phyloP scores from a whole-genome alignment of 208 protist species.

The Leishmania guyanensis region DNA sequence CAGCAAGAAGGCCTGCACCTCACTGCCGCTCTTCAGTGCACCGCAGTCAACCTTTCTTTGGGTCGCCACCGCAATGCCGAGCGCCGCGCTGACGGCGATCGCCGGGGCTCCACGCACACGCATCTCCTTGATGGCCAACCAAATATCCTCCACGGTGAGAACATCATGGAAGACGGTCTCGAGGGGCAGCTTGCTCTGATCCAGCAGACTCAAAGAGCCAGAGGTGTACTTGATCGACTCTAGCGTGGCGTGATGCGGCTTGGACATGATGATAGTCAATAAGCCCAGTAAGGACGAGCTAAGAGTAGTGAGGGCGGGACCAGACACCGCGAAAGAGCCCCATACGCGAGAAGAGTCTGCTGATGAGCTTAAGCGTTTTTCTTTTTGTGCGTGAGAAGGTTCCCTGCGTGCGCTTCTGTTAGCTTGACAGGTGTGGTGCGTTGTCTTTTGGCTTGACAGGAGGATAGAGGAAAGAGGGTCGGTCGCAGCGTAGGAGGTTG shows the following conservation, averaged over 20 bases:
- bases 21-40: conserved; percentile 32
- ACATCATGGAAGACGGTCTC: conserved; percentile 85
- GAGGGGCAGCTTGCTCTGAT: conserved; percentile 85
- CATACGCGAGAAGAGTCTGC: not conserved
- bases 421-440: not conserved
- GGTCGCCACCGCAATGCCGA: conserved; percentile 90
- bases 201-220: conserved; percentile 68
- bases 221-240: conserved; percentile 84
- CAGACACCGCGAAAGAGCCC: not conserved
- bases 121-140: conserved; percentile 92
- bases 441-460: not conserved
- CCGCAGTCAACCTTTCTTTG: conserved; percentile 35
- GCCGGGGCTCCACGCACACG: conserved; percentile 95
- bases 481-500: not conserved
- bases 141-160: conserved; percentile 84
- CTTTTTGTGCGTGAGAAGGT: not conserved
- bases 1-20: conserved; percentile 59
- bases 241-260: conserved; percentile 57
- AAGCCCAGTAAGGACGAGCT: not conserved
- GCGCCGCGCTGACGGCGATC: conserved; percentile 94
- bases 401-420: not conserved
- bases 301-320: not conserved
- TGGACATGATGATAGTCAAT: conserved; percentile 28
- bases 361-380: no score
- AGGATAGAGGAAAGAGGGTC: not conserved